Evolutionary conservation across 2,329 filamentous ascomycete species (phyloP), one percentile per base, ranked within the genome.

Genomic region (Alternaria gansuensis): DNA sequence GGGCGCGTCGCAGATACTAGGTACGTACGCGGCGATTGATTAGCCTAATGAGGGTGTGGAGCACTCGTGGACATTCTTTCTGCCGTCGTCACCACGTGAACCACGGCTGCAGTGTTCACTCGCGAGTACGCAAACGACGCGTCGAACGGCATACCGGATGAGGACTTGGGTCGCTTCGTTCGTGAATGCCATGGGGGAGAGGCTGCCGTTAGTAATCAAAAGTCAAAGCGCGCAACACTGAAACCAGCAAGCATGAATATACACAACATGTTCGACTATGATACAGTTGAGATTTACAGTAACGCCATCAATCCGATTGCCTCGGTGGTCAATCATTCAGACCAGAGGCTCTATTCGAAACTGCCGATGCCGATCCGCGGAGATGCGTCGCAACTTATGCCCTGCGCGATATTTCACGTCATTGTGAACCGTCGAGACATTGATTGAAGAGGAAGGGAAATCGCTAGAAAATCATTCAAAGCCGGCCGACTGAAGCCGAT

Each of bases 41-140:
- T 75, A 75, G 74, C 67, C 72, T 76, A 76, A 75, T 75, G 46
- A 71, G 60, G 48, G 57, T 52, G 54, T 57, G 52, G 54, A 60
- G 54, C 36, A 51, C 31, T 45, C 40, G 29, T 58, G 36, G 55
- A 33, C 40, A 59, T 51, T 46, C 46, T 56, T 56, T 59, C 52
- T 59, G 57, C 57, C 57, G 61, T 55, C 50, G 28, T 44, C 26
- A 49, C 48, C 60, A 60, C 56, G 56, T 57, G 53, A 64, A 49
- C 17, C n/a, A 41, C 40, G 37, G 43, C 48, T 52, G 41, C 23
- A 51, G 31, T 54, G 13, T 66, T 59, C 57, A 59, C 57, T 57
- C 52, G 60, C 33, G 44, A 61, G 64, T 65, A 66, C 62, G 14
- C 23, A 26, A 36, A 60, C 34, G 39, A 51, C 40, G 28, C 31